Percentiles rank a stretch among this genome's conserved stretches.
Conservation (phyloP, 169 alveolate genomes). For the Perkinsus marinus region DNA sequence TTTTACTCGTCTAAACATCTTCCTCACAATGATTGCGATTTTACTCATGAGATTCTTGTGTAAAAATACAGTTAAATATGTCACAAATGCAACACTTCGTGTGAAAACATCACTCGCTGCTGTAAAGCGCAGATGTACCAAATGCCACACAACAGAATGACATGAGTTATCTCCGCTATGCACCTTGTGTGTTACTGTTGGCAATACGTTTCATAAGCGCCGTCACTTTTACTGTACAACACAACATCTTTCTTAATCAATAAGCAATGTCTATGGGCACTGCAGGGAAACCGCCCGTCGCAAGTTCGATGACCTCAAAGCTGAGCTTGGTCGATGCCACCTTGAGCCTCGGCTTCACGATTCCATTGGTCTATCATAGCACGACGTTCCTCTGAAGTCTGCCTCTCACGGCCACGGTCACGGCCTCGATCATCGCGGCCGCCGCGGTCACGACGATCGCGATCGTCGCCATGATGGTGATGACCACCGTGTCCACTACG, state of each 20-base stretch:
- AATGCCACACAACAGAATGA: too few species aligned
- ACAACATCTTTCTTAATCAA: neutral
- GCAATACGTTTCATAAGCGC: too few species aligned
- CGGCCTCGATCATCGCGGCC: constrained; percentile 13
- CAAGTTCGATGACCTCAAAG: neutral
- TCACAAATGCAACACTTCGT: too few species aligned
- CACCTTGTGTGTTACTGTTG: too few species aligned
- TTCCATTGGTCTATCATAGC: constrained; percentile 82
- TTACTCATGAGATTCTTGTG: too few species aligned
- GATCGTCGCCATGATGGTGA: constrained; percentile 12
- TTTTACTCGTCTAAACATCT: too few species aligned
- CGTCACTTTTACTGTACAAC: too few species aligned
- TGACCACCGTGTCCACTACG: constrained; percentile 6
- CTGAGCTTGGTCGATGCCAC: neutral
- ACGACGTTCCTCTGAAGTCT: constrained; percentile 75
- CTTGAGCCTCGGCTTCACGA: constrained; percentile 28
- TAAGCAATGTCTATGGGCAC: neutral
- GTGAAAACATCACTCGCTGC: too few species aligned
- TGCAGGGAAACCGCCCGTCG: neutral
- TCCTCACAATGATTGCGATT: too few species aligned
- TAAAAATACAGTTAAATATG: too few species aligned
- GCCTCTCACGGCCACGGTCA: constrained; percentile 42
- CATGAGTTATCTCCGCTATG: too few species aligned
- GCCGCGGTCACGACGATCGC: constrained; percentile 11
- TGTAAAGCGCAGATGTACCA: too few species aligned